These are phyloP conservation scores for Pseudocercospora macadamiae DNA, from an alignment of 2,329 filamentous ascomycete genomes.

Conservation along the genomic window DNA sequence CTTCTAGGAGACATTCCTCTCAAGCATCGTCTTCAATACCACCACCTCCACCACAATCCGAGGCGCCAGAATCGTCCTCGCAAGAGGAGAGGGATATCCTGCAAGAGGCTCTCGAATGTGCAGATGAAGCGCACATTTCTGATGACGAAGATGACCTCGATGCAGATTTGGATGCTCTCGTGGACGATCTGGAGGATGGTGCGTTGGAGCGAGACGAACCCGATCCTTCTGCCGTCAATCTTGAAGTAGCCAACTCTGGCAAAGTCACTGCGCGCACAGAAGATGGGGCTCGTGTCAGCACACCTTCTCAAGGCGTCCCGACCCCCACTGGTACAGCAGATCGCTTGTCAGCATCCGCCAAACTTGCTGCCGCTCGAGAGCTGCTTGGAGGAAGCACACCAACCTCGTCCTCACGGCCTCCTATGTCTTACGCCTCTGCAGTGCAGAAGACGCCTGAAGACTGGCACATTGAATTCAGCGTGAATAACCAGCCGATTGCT, in stretches of 20 bases:
- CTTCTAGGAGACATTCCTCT: slow-evolving; percentile 36
- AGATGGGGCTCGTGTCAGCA: slow-evolving; percentile 83
- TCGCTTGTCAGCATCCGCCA: slow-evolving; percentile 35
- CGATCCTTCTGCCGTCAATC: slow-evolving; percentile 84
- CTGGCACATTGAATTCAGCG: slow-evolving; percentile 96
- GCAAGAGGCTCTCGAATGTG: slow-evolving; percentile 80
- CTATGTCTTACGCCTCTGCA: slow-evolving; percentile 82
- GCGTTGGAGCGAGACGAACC: slow-evolving; percentile 75
- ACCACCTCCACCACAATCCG: slow-evolving; percentile 17
- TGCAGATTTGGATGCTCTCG: slow-evolving; percentile 76
- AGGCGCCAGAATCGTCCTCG: slow-evolving; percentile 41
- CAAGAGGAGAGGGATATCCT: slow-evolving; percentile 54
- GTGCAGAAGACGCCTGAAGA: slow-evolving; percentile 81
- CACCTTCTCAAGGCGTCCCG: slow-evolving; percentile 67
- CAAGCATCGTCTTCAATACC: slow-evolving; percentile 30
- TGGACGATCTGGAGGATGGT: slow-evolving; percentile 88
- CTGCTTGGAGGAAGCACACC: slow-evolving; percentile 50
- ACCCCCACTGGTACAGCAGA: slow-evolving; percentile 35
- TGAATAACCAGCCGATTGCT: slow-evolving; percentile 79
- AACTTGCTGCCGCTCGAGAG: slow-evolving; percentile 39
- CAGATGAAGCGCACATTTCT: slow-evolving; percentile 83
- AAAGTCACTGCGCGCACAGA: slow-evolving; percentile 91
- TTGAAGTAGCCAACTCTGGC: slow-evolving; percentile 83
- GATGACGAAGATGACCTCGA: slow-evolving; percentile 67
- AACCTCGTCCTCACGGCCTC: slow-evolving; percentile 56